A percentile compares a stretch with the other conserved stretches of the same genome.
Evolutionary conservation across 768 basidiomycete genomes (phyloP).

Genomic region (Sarcomyxa edulis): DNA sequence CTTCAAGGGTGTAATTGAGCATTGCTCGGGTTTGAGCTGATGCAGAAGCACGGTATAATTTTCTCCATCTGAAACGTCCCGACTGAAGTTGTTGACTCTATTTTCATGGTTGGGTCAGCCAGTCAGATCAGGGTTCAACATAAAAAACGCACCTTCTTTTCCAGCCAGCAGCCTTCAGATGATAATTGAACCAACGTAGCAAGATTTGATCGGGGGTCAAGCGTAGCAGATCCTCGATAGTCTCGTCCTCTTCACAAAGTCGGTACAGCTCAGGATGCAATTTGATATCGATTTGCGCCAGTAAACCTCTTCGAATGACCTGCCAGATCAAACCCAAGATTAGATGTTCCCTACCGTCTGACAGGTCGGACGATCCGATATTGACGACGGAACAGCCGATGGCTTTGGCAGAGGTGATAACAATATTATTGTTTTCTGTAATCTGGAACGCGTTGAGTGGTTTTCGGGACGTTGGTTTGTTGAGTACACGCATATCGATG

Average conservation of each 20-base stretch:
- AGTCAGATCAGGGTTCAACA: background rate
- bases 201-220: conserved; percentile 97
- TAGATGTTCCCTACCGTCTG: conserved; percentile 92
- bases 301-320: conserved; percentile 88
- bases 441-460: conserved; percentile 97
- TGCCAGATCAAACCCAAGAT: conserved; percentile 99
- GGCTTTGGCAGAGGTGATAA: conserved; percentile 95
- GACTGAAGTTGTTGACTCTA: conserved; percentile 96
- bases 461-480: conserved; percentile 77
- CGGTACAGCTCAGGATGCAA: conserved; percentile 95
- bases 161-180: conserved; percentile 94
- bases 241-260: conserved; percentile 95
- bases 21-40: conserved; percentile 92
- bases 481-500: conserved; percentile 96
- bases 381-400: conserved; percentile 99
- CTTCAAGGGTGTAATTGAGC: conserved; percentile 87
- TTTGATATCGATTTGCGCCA: conserved; percentile 97
- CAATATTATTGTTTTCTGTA: conserved; percentile 99
- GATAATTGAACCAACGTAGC: conserved; percentile 98
- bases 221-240: conserved; percentile 89
- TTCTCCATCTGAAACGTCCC: conserved; percentile 95
- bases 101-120: background rate
- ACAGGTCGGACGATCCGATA: conserved; percentile 89
- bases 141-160: conserved; percentile 63
- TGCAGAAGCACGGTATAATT: conserved; percentile 96